Percentiles rank a stretch among this genome's conserved stretches.
Evolutionary conservation across 2,329 filamentous ascomycete species (phyloP).

Genomic region (Claviceps maximensis): DNA sequence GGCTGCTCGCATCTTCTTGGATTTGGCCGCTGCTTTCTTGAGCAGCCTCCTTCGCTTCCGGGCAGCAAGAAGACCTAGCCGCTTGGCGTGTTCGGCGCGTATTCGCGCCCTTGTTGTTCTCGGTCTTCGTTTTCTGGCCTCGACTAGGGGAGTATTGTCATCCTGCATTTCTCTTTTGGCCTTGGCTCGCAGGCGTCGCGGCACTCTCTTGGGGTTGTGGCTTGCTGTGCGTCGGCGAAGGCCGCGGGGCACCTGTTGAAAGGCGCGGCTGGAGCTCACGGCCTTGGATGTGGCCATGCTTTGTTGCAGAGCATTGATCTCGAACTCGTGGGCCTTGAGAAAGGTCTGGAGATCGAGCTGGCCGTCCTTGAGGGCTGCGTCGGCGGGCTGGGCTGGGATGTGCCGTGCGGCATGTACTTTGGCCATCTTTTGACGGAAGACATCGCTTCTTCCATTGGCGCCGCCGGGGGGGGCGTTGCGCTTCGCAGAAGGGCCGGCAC

Average conservation of each 20-base stretch:
- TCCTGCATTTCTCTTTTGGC: slow-evolving; percentile 67
- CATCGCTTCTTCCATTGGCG: slow-evolving; percentile 12
- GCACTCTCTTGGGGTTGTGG: slow-evolving; percentile 86
- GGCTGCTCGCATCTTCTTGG: slow-evolving; percentile 6
- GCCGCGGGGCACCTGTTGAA: slow-evolving; percentile 78
- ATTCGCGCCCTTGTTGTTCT: slow-evolving; percentile 44
- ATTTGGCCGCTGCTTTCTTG: slow-evolving; percentile 14
- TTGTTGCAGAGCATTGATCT: slow-evolving; percentile 73
- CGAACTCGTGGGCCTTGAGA: slow-evolving; percentile 72
- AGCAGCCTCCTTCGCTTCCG: slow-evolving; percentile 35
- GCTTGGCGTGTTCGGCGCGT: slow-evolving; percentile 64
- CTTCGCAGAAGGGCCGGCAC: slow-evolving; percentile 15
- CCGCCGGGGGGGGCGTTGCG: slow-evolving; percentile 12
- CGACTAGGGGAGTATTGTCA: slow-evolving; percentile 80
- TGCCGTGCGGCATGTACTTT: slow-evolving; percentile 33
- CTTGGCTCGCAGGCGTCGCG: slow-evolving; percentile 57
- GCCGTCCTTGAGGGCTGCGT: slow-evolving; percentile 49
- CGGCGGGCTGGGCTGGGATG: slow-evolving; percentile 37
- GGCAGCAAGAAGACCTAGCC: slow-evolving; percentile 49
- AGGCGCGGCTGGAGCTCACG: slow-evolving; percentile 54
- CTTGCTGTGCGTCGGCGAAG: slow-evolving; percentile 81
- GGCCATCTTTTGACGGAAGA: slow-evolving; percentile 27
- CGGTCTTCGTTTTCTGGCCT: slow-evolving; percentile 48
- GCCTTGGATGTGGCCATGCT: slow-evolving; percentile 65
- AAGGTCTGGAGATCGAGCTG: slow-evolving; percentile 79